Conservation (phyloP, 2,329 filamentous ascomycete genomes). For the Colletotrichum lentis region DNA sequence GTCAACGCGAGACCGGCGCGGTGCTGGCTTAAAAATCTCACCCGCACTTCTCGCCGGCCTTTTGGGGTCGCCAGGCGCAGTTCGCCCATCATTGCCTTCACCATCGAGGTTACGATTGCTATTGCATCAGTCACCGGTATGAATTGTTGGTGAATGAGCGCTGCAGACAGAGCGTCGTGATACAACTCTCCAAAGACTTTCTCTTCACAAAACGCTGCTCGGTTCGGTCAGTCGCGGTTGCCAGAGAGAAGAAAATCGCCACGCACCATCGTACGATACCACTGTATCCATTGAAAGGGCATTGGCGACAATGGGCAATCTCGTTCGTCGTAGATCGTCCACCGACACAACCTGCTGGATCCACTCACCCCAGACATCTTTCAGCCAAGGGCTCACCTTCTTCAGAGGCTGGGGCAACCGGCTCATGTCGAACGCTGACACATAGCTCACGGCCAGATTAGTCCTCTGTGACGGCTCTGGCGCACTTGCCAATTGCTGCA, state of each 20-base stretch:
- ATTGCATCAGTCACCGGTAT: neutral
- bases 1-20: neutral
- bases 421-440: constrained; percentile 1
- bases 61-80: neutral
- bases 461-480: neutral
- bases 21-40: neutral
- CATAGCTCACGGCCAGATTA: neutral
- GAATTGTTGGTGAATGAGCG: neutral
- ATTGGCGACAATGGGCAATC: constrained; percentile 4
- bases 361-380: constrained; percentile 4
- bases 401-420: constrained; percentile 2
- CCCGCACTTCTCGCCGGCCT: neutral
- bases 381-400: neutral
- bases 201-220: neutral
- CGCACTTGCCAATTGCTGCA: constrained; percentile 3
- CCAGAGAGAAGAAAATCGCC: neutral
- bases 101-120: neutral
- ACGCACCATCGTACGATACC: neutral
- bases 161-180: neutral
- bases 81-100: neutral
- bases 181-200: neutral
- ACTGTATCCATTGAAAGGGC: constrained; percentile 3
- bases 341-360: constrained; percentile 3
- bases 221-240: neutral
- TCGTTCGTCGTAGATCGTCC: constrained; percentile 2